A percentile compares a stretch with the other conserved stretches of the same genome.
These are phyloP conservation scores for Mycena leptocephala DNA, from an alignment of 768 basidiomycete genomes.

Conservation along the genomic window DNA sequence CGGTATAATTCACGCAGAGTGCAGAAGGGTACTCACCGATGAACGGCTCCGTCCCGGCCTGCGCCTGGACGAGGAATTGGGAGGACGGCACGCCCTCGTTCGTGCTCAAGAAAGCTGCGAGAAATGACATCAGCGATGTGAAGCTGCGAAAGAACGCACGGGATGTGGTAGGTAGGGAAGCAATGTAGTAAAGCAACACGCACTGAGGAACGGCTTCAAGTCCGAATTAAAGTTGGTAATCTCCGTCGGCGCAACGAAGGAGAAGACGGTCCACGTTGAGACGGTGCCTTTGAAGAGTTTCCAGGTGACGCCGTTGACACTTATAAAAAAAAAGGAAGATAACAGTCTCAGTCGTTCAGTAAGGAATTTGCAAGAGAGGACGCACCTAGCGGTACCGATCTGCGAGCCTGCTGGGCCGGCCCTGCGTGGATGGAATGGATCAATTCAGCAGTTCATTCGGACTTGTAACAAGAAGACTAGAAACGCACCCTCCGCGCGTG, in stretches of 20 bases:
- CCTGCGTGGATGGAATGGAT: slow-evolving; percentile 19
- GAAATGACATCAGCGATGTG: background rate
- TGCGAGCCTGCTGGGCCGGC: slow-evolving; percentile 52
- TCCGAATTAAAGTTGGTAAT: slow-evolving; percentile 53
- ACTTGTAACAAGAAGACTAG: no score
- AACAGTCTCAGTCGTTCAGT: background rate
- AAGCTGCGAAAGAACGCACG: background rate
- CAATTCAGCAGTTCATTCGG: background rate
- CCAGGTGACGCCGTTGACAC: slow-evolving; percentile 49
- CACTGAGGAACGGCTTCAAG: slow-evolving; percentile 53
- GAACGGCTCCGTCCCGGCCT: background rate
- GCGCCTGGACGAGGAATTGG: background rate
- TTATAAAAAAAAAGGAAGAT: background rate
- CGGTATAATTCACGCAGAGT: background rate
- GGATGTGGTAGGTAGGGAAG: no score
- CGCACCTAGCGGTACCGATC: slow-evolving; percentile 45
- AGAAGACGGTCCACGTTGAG: slow-evolving; percentile 51
- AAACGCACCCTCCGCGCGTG: slow-evolving; percentile 48
- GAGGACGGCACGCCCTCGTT: background rate
- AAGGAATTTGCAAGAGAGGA: background rate
- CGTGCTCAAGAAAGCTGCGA: background rate
- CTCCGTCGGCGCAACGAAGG: slow-evolving; percentile 54
- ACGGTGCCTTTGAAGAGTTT: slow-evolving; percentile 52
- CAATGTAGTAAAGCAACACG: background rate
- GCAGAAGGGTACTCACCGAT: background rate